phyloP scores from a whole-genome alignment of 257 asterid genomes.

The Apocynum venetum region DNA sequence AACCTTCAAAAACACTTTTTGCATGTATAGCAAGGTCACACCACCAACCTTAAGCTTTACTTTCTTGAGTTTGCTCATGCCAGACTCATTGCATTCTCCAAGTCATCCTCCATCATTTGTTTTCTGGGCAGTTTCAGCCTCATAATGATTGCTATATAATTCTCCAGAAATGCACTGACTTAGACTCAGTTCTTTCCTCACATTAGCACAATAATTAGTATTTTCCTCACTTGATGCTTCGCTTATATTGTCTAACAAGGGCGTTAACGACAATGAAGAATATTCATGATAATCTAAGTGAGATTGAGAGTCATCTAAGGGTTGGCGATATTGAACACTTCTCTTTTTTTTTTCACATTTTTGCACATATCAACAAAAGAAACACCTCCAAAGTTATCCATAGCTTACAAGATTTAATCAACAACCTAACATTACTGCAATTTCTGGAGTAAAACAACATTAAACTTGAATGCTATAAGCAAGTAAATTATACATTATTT shows the following conservation, averaged over 20 bases:
- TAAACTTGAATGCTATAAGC: background rate
- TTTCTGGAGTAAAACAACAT: background rate
- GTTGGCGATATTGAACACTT: conserved; percentile 53
- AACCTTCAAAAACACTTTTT: conserved; percentile 38
- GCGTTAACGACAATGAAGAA: conserved; percentile 56
- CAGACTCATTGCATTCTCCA: conserved; percentile 26
- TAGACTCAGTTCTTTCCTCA: conserved; percentile 21
- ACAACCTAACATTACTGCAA: conserved; percentile 6
- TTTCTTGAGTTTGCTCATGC: conserved; percentile 44
- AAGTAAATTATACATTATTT: background rate
- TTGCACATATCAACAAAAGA: conserved; percentile 26
- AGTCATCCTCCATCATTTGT: conserved; percentile 27
- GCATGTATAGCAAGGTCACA: conserved; percentile 64
- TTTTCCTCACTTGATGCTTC: conserved; percentile 53
- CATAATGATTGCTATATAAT: conserved; percentile 31
- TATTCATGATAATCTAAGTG: conserved; percentile 40
- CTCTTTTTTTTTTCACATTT: conserved; percentile 51
- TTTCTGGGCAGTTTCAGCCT: conserved; percentile 32
- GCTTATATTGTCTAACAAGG: conserved; percentile 44
- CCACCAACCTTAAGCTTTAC: conserved; percentile 85
- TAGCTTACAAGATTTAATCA: conserved; percentile 10
- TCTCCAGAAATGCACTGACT: conserved; percentile 26
- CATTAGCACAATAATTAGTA: conserved; percentile 16
- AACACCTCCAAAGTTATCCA: conserved; percentile 46
- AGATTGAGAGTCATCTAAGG: conserved; percentile 43